phyloP scores from a whole-genome alignment of 140 eudicot species.

The Stevia rebaudiana region DNA sequence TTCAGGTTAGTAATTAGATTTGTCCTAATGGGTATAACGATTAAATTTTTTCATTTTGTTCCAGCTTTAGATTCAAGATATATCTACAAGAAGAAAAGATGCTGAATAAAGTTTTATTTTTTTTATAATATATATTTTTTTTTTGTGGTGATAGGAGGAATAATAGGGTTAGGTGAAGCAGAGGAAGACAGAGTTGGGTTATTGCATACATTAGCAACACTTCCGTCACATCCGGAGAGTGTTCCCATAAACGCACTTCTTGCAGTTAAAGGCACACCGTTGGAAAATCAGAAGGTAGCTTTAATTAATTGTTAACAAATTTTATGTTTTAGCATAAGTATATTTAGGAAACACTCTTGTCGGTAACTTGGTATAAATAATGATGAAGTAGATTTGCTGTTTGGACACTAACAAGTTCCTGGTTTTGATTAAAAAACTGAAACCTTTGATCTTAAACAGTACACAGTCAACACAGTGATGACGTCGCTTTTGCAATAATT shows the following conservation, averaged over 20 bases:
- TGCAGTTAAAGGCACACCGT: slow-evolving; percentile 98
- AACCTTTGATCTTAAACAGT: background rate
- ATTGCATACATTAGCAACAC: slow-evolving; percentile 91
- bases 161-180: slow-evolving; percentile 95
- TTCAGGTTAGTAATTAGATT: slow-evolving; percentile 83
- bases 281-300: slow-evolving; percentile 86
- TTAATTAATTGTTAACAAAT: background rate
- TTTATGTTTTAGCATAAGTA: background rate
- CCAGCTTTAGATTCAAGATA: background rate
- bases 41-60: background rate
- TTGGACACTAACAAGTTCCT: background rate
- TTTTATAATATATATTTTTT: background rate
- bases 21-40: too few relatives aligned
- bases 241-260: slow-evolving; percentile 93
- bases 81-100: background rate
- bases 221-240: slow-evolving; percentile 96
- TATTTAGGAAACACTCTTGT: background rate
- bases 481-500: background rate
- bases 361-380: background rate
- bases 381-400: background rate
- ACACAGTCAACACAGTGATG: background rate
- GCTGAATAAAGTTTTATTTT: background rate
- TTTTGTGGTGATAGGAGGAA: slow-evolving; percentile 67
- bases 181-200: slow-evolving; percentile 92
- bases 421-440: background rate